Evolutionary conservation across 108 stramenopile genomes (phyloP).

Genomic region (Pseudonitzschia pungens): DNA sequence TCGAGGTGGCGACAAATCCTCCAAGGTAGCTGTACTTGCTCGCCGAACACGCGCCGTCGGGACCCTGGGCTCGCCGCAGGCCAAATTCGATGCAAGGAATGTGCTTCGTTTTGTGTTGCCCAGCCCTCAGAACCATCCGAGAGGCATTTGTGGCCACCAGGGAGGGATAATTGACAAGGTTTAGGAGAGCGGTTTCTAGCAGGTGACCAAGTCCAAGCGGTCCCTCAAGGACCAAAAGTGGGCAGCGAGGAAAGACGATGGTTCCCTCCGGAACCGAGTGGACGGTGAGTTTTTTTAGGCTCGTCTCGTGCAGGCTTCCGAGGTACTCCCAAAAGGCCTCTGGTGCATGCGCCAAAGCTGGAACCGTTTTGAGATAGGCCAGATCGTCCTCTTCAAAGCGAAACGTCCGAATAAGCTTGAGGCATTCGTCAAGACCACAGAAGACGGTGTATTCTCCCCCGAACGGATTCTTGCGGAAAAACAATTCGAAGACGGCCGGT

Average conservation of each 20-base stretch:
- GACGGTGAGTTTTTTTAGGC: slow-evolving; percentile 51
- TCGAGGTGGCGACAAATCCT: slow-evolving; percentile 96
- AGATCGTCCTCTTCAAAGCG: slow-evolving; percentile 80
- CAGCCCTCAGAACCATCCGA: slow-evolving; percentile 92
- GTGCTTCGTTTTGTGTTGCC: slow-evolving; percentile 16
- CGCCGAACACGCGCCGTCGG: slow-evolving; percentile 93
- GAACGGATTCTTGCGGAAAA: slow-evolving; percentile 98
- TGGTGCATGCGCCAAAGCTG: slow-evolving; percentile 53
- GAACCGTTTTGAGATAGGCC: slow-evolving; percentile 71
- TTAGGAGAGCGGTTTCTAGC: slow-evolving; percentile 95
- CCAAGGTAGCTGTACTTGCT: slow-evolving; percentile 92
- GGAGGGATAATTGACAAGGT: slow-evolving; percentile 91
- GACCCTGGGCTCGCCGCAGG: slow-evolving; percentile 95
- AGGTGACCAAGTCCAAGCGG: slow-evolving; percentile 92
- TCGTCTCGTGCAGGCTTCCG: background rate
- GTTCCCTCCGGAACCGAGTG: slow-evolving; percentile 87
- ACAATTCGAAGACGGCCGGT: slow-evolving; percentile 85
- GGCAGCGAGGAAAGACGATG: slow-evolving; percentile 82
- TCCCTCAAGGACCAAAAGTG: slow-evolving; percentile 81
- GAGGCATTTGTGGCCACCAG: slow-evolving; percentile 96
- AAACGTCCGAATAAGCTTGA: slow-evolving; percentile 73
- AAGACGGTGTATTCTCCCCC: slow-evolving; percentile 89
- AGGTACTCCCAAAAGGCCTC: slow-evolving; percentile 90
- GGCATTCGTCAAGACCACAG: slow-evolving; percentile 90
- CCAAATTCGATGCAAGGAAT: slow-evolving; percentile 94